phyloP scores from a whole-genome alignment of 495 filamentous ascomycete species.

The Neurospora pannonica region DNA sequence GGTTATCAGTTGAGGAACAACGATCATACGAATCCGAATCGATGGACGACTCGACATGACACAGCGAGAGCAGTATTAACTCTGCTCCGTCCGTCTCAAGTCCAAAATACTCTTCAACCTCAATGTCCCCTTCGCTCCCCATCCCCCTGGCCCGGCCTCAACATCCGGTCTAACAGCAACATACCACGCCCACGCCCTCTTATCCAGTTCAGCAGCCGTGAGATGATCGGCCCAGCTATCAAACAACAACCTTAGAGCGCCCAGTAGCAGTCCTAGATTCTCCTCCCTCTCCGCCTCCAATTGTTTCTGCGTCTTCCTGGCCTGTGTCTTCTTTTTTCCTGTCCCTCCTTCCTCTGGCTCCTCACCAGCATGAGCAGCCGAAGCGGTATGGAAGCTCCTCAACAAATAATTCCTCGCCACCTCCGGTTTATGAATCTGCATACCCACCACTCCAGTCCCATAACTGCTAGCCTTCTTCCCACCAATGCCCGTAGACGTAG shows the following conservation, averaged over 20 bases:
- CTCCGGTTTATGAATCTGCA: constrained; percentile 62
- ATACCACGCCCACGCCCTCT: constrained; percentile 74
- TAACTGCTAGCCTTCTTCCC: constrained; percentile 10
- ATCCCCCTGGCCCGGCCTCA: constrained; percentile 59
- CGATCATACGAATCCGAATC: not conserved
- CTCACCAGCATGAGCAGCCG: not conserved
- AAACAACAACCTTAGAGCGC: constrained; percentile 58
- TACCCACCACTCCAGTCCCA: constrained; percentile 23
- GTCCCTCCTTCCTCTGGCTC: not conserved
- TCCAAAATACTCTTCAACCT: constrained; percentile 56
- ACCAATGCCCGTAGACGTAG: constrained; percentile 16
- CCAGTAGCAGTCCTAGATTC: constrained; percentile 57
- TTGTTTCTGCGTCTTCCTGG: constrained; percentile 36
- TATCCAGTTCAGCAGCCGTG: constrained; percentile 53
- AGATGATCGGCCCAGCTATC: constrained; percentile 57
- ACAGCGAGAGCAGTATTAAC: not conserved
- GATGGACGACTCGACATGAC: not conserved
- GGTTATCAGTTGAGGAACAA: not conserved
- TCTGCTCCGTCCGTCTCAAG: constrained; percentile 29
- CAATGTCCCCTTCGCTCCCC: constrained; percentile 70
- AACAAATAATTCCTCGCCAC: constrained; percentile 51
- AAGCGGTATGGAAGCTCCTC: constrained; percentile 40
- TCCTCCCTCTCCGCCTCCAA: constrained; percentile 49
- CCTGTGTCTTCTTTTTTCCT: constrained; percentile 21
- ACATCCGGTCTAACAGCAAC: constrained; percentile 63